Percentiles rank a stretch among this genome's conserved stretches.
These are phyloP conservation scores for Septoria linicola DNA, from an alignment of 2,329 filamentous ascomycete species.

Conservation along the genomic window DNA sequence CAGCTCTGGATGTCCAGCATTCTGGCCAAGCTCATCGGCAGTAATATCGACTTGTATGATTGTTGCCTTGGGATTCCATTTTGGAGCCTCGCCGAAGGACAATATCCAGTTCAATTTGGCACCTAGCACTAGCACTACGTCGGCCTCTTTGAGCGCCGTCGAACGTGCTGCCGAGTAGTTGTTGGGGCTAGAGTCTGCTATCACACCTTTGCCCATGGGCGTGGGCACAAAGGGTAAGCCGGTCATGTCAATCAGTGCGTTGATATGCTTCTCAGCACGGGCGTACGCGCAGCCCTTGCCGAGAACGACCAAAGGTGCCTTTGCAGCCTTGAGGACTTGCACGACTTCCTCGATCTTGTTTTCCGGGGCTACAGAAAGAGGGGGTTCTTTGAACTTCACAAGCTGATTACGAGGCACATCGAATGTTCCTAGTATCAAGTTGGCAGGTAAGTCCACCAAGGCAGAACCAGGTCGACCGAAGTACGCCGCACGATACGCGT, in stretches of 20 bases:
- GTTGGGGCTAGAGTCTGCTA: constrained; percentile 54
- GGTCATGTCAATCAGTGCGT: constrained; percentile 47
- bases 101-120: constrained; percentile 60
- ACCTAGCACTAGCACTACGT: constrained; percentile 56
- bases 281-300: constrained; percentile 59
- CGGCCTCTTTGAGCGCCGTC: constrained; percentile 53
- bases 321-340: constrained; percentile 48
- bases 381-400: constrained; percentile 33
- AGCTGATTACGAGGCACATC: constrained; percentile 27
- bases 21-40: constrained; percentile 55
- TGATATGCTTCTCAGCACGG: constrained; percentile 49
- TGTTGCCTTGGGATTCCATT: constrained; percentile 52
- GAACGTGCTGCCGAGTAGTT: constrained; percentile 57
- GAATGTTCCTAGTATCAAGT: constrained; percentile 51
- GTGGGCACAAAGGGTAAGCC: constrained; percentile 57
- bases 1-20: constrained; percentile 49
- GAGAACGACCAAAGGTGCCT: constrained; percentile 54
- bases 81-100: constrained; percentile 56
- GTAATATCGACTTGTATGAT: constrained; percentile 58
- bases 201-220: constrained; percentile 60
- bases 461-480: constrained; percentile 55
- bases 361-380: constrained; percentile 49
- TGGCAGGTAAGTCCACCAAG: constrained; percentile 57
- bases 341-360: constrained; percentile 45
- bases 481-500: constrained; percentile 54